Evolutionary conservation across 805 yeast genomes (phyloP).

Genomic region (Starmera caribaea): DNA sequence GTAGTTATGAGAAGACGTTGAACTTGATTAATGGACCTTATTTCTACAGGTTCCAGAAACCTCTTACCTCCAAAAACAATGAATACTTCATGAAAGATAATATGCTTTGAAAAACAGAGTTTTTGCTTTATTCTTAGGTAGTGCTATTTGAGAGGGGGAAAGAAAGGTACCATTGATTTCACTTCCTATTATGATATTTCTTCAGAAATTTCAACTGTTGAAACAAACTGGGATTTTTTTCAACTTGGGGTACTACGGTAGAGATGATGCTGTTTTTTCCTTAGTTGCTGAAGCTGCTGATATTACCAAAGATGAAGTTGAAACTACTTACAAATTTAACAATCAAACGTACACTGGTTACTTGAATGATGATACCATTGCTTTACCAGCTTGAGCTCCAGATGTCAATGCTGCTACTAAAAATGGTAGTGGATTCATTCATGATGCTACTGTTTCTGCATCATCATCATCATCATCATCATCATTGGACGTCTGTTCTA

Average conservation of each 20-base stretch:
- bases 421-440: too few relatives aligned
- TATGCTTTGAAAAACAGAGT: slow-evolving; percentile 35
- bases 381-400: slow-evolving; percentile 29
- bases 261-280: slow-evolving; percentile 38
- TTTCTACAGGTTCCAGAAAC: slow-evolving; percentile 35
- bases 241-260: slow-evolving; percentile 42
- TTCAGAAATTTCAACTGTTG: slow-evolving; percentile 37
- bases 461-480: too few relatives aligned
- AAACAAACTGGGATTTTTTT: slow-evolving; percentile 41
- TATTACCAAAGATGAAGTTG: slow-evolving; percentile 21
- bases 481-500: too few relatives aligned
- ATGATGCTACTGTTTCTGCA: too few relatives aligned
- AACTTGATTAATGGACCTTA: slow-evolving; percentile 33
- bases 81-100: slow-evolving; percentile 37
- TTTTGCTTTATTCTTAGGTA: slow-evolving; percentile 37
- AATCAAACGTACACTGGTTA: slow-evolving; percentile 25
- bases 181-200: slow-evolving; percentile 46
- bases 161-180: slow-evolving; percentile 33
- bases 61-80: slow-evolving; percentile 36
- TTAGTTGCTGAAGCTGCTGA: slow-evolving; percentile 28
- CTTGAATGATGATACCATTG: slow-evolving; percentile 18
- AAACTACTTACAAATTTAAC: slow-evolving; percentile 24
- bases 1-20: too few relatives aligned
- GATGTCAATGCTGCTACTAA: slow-evolving; percentile 24
- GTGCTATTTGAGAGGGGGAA: slow-evolving; percentile 30